Evolutionary conservation across 495 filamentous ascomycete genomes (phyloP).

Genomic region (Penicillium argentinense): DNA sequence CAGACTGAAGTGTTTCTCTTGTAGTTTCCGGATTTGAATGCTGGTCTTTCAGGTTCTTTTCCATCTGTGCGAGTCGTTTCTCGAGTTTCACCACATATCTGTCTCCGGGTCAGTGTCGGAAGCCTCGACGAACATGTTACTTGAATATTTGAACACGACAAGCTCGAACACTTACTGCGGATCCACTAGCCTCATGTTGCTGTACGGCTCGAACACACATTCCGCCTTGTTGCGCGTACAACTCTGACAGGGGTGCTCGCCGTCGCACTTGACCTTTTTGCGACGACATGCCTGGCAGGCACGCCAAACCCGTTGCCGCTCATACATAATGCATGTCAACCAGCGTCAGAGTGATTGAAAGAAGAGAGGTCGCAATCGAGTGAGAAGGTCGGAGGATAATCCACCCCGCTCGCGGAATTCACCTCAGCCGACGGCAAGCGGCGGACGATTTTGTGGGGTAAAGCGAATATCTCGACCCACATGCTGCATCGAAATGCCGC

Average conservation of each 20-base stretch:
- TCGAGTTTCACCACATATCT: slow-evolving; percentile 14
- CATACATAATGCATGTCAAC: slow-evolving; percentile 7
- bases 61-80: slow-evolving; percentile 6
- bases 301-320: slow-evolving; percentile 31
- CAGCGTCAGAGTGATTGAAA: not conserved
- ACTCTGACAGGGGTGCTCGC: slow-evolving; percentile 20
- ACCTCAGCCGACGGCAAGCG: not conserved
- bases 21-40: not conserved
- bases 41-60: slow-evolving; percentile 5
- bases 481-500: not conserved
- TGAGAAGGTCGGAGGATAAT: not conserved
- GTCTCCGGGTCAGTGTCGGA: not conserved
- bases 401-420: not conserved
- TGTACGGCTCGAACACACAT: slow-evolving; percentile 11
- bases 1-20: not conserved
- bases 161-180: slow-evolving; percentile 12
- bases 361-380: not conserved
- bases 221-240: slow-evolving; percentile 13
- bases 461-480: slow-evolving; percentile 1
- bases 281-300: slow-evolving; percentile 28
- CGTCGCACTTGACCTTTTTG: slow-evolving; percentile 22
- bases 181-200: slow-evolving; percentile 16
- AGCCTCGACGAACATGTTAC: no score
- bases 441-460: not conserved
- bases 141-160: no score